Evolutionary conservation across 2,329 filamentous ascomycete species (phyloP), one percentile per base, ranked within the genome.

Genomic region (Fusarium cyanostomum): DNA sequence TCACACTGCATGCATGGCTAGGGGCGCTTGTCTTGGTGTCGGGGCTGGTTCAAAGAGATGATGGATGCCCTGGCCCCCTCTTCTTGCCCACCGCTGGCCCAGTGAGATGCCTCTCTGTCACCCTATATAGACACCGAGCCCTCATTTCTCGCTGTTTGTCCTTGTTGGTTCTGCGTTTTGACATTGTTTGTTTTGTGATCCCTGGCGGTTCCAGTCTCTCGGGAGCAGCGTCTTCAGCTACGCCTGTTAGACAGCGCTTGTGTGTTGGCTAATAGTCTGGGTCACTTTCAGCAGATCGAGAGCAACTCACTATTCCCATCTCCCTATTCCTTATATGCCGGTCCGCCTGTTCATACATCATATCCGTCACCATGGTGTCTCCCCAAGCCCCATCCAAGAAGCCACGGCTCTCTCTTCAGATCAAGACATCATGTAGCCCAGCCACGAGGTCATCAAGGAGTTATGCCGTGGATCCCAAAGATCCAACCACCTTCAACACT

Each of bases 401-500:
- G 71, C 86, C 86, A 3, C 80, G 84, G 70, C 75, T 89, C 62
- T 84, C 83, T 51, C 81, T 86, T 66, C 81, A 85, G 70, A 86
- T 81, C 68, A 84, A 83, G 68, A 77, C 82, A 21, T 72, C 78
- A 27, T 71, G 74, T 53, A 75, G 73, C 30, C 71, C 79, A 4
- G 69, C 67, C 35, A 72, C 76, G 51, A 79, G 75, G 51, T 73
- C 79, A 18, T 62, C 67, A 13, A 67, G 72, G 58, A 71, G 70
- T 42, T 74, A 73, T 51, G 54, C 69, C 34, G 66, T 84, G 34
- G 82, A 88, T 66, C 82, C 84, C 27, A 83, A 80, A 56, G 87
- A 86, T 28, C 85, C 86, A 4, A 89, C 87, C 2, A 79, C 85
- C 18, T 88, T 88, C 77, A 89, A 89, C 74, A 89, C 87, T 3